phyloP scores from a whole-genome alignment of 805 yeast genomes.

The Komagataella ulmi region DNA sequence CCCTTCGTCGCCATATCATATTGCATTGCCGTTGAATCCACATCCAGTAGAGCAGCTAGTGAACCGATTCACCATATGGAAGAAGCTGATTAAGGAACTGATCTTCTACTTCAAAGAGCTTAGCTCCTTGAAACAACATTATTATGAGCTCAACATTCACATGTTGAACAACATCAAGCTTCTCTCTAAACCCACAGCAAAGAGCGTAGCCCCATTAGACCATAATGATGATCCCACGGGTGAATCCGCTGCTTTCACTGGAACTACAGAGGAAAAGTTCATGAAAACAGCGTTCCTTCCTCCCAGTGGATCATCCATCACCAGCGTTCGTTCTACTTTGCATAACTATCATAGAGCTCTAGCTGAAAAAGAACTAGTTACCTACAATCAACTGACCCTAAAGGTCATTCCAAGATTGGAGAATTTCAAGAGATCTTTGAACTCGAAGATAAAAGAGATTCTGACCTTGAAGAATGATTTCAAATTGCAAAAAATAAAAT shows the following conservation, averaged over 20 bases:
- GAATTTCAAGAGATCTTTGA: constrained; percentile 37
- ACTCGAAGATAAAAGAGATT: constrained; percentile 41
- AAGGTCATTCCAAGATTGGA: constrained; percentile 41
- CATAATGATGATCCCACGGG: neutral
- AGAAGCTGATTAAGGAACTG: constrained; percentile 38
- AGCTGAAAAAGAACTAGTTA: constrained; percentile 32
- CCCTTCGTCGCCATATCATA: constrained; percentile 20
- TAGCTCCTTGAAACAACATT: constrained; percentile 36
- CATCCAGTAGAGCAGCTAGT: constrained; percentile 36
- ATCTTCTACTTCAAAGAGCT: constrained; percentile 37
- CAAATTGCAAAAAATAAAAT: constrained; percentile 38
- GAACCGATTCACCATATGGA: constrained; percentile 43
- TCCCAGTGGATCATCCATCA: constrained; percentile 21
- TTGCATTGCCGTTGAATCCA: constrained; percentile 17
- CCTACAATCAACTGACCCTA: constrained; percentile 34
- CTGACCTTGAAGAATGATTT: constrained; percentile 45
- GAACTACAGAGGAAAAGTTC: constrained; percentile 23
- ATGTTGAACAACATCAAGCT: constrained; percentile 35
- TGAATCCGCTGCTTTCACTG: neutral
- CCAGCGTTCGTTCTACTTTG: constrained; percentile 18
- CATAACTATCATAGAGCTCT: constrained; percentile 16
- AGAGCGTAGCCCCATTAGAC: neutral
- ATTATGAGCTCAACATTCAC: constrained; percentile 36
- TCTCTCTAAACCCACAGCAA: constrained; percentile 9
- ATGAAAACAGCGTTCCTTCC: constrained; percentile 33